These are phyloP conservation scores for Papilionanthe hybrid DNA, from an alignment of 116 monocot genomes.

Conservation along the genomic window DNA sequence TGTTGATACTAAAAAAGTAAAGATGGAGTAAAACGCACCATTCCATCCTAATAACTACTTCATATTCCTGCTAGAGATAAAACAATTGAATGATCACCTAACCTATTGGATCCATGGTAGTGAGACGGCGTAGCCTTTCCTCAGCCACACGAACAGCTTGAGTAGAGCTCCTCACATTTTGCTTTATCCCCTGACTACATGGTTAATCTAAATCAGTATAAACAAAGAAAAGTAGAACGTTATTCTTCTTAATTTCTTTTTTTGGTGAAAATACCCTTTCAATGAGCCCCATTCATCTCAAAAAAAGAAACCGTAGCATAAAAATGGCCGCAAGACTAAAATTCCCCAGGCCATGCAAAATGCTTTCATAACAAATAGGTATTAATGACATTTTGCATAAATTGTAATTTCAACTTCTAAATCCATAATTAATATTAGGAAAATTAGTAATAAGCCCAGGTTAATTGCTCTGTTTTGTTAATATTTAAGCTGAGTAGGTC, in stretches of 20 bases:
- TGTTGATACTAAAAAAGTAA: slow-evolving; percentile 48
- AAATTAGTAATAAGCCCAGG: no score
- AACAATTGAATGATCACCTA: slow-evolving; percentile 8
- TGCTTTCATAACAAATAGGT: no score
- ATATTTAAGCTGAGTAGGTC: not conserved
- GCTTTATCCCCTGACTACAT: slow-evolving; percentile 66
- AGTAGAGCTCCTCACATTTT: slow-evolving; percentile 68
- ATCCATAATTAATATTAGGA: no score
- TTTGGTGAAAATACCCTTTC: not conserved
- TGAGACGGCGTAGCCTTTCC: slow-evolving; percentile 48
- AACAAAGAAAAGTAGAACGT: not conserved
- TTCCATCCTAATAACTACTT: not conserved
- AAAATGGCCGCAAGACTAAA: no score
- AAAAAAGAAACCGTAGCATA: no score
- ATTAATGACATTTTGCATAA: no score
- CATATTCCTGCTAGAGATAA: not conserved
- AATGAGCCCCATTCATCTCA: no score
- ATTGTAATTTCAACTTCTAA: no score
- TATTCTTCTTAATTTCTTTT: not conserved
- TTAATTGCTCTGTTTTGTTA: not conserved
- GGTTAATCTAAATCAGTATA: slow-evolving; percentile 3
- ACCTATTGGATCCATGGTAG: slow-evolving; percentile 47
- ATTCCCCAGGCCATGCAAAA: no score
- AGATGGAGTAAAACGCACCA: slow-evolving; percentile 20
- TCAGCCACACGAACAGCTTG: slow-evolving; percentile 65